Evolutionary conservation across 2,329 filamentous ascomycete species (phyloP).

Genomic region (Calonectria pteridis): DNA sequence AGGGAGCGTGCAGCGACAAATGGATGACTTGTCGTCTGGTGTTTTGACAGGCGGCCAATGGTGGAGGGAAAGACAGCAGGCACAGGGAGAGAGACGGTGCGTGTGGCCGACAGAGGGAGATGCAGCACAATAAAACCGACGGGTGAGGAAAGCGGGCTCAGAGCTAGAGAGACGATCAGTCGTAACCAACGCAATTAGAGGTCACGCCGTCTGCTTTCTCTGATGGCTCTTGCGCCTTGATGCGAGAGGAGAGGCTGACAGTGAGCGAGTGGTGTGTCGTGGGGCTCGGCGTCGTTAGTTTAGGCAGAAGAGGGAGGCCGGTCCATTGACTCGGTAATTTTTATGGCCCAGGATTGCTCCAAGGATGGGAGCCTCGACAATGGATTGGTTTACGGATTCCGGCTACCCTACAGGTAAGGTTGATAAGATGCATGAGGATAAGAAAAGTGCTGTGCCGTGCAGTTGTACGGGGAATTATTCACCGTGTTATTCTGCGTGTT

Average conservation of each 20-base stretch:
- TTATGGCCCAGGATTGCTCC: slow-evolving; percentile 29
- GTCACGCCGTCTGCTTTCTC: slow-evolving; percentile 22
- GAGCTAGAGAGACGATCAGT: background rate
- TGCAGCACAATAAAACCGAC: slow-evolving; percentile 3
- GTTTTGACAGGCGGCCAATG: slow-evolving; percentile 18
- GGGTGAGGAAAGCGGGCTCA: background rate
- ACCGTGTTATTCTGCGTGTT: slow-evolving; percentile 15
- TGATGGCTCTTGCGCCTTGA: slow-evolving; percentile 16
- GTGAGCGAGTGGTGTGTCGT: slow-evolving; percentile 28
- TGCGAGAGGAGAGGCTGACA: slow-evolving; percentile 19
- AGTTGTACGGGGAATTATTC: slow-evolving; percentile 6
- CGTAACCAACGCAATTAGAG: slow-evolving; percentile 6
- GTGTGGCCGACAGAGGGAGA: slow-evolving; percentile 6
- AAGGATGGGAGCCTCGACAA: slow-evolving; percentile 37
- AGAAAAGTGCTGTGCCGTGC: background rate
- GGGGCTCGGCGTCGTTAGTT: slow-evolving; percentile 38
- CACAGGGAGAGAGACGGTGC: slow-evolving; percentile 16
- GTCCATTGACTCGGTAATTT: slow-evolving; percentile 43
- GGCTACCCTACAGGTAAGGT: slow-evolving; percentile 14
- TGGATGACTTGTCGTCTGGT: slow-evolving; percentile 16
- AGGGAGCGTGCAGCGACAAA: slow-evolving; percentile 6
- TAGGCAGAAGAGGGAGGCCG: slow-evolving; percentile 44
- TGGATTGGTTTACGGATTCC: slow-evolving; percentile 37
- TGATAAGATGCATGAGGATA: slow-evolving; percentile 9
- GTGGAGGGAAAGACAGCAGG: slow-evolving; percentile 27